Evolutionary conservation across 208 protist species (phyloP), one percentile per base, ranked within the genome.

Genomic region (Crithidia mellificae): DNA sequence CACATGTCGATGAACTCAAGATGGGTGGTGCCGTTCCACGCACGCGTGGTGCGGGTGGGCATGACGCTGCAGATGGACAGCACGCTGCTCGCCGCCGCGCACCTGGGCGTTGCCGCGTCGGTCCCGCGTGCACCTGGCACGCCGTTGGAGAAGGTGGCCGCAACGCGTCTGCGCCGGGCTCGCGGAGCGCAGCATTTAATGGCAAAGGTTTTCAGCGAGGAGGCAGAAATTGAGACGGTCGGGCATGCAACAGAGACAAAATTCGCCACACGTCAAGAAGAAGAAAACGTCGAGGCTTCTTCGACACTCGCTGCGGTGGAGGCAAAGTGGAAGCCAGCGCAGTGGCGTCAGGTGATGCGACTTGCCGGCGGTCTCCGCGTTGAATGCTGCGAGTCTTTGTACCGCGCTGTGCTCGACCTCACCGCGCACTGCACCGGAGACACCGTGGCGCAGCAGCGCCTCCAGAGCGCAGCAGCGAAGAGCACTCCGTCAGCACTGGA

Each of bases 31-130:
- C 62, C 69, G 3, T 75, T 65, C 17, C 22, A 52, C 49, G 54
- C 61, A n/a, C 62, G 70, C 19, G 29, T 76, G 15, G 25, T 76
- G 57, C 70, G 70, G 36, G 30, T 76, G 62, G 70, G 58, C 14
- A 41, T 24, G 1, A 65, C 47, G 1, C 8, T 76, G 57, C 70
- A 76, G 36, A 41, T 76, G 62, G 70, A 64, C 14, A 41, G 24
- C 3, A 65, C 47, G 1, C 8, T 63, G 20, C n/a, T 56, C 0
- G 62, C 62, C 2, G 70, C 63, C 0, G 38, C 66, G 2, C 63
- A 76, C 36, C 56, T 76, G 1, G 63, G 49, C 0, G n/a, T 76
- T 15, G 70, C 69, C 47, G 54, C 70, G 15, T 19, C 17, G 0
- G 54, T 54, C 2, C 70, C 70, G 6, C 63, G 54, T 2, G 56